Conservation (phyloP, 176 grass and related monocot genomes). For the bread wheat (Triticum aestivum) region DNA sequence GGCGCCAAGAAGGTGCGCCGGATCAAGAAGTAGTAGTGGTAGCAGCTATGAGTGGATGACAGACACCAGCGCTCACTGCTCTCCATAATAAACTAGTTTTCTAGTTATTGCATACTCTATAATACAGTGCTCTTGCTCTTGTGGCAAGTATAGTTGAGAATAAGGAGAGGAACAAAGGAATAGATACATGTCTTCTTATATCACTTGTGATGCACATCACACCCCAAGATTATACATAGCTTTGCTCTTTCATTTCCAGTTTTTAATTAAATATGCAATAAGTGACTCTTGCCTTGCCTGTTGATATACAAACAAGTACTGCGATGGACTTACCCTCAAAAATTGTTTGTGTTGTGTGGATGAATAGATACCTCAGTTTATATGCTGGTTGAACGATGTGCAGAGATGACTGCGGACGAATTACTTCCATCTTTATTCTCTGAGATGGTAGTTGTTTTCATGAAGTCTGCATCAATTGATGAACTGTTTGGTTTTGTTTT, state of each 20-base stretch:
- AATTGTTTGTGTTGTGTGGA: background rate
- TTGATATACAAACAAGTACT: conserved; percentile 31
- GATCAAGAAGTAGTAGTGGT: conserved; percentile 76
- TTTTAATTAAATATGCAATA: conserved; percentile 30
- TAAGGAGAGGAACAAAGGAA: conserved; percentile 34
- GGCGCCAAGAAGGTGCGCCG: conserved; percentile 69
- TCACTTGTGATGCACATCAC: background rate
- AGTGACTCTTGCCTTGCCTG: background rate
- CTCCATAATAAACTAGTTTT: background rate
- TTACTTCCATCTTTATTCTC: background rate
- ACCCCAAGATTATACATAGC: background rate
- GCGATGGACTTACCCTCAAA: background rate
- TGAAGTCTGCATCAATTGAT: background rate
- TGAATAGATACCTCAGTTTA: background rate
- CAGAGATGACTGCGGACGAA: background rate
- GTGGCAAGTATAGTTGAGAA: conserved; percentile 28
- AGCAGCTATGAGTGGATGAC: background rate
- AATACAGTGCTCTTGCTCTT: conserved; percentile 27
- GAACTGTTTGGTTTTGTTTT: background rate
- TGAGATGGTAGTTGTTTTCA: background rate
- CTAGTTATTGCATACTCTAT: conserved; percentile 8
- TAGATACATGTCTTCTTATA: conserved; percentile 5
- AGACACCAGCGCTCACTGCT: background rate
- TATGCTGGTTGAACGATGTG: background rate
- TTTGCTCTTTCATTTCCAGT: background rate